phyloP scores from a whole-genome alignment of 306 rosid genomes.

The Herpetospermum pedunculosum region DNA sequence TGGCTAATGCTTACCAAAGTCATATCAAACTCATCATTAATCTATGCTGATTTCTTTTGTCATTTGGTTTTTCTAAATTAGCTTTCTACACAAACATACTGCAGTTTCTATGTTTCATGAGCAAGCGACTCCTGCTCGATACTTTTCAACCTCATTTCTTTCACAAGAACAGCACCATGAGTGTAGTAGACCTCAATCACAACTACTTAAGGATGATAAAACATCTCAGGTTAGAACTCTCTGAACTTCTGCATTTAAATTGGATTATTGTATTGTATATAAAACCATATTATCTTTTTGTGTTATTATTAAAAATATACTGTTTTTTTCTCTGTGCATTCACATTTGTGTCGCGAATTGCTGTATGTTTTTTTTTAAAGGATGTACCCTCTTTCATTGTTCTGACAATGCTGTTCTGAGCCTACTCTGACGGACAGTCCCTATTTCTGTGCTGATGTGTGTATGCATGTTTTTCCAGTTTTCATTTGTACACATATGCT shows the following conservation, averaged over 20 bases:
- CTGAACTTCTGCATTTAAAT: neutral
- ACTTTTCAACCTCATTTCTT: slow-evolving; percentile 60
- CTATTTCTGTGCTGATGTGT: neutral
- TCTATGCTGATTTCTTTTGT: neutral
- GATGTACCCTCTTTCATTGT: neutral
- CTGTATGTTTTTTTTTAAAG: neutral
- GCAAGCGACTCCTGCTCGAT: slow-evolving; percentile 44
- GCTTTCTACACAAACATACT: neutral
- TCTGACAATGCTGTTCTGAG: no score
- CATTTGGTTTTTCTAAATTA: neutral
- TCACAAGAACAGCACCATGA: slow-evolving; percentile 75
- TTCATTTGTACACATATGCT: neutral
- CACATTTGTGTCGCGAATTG: neutral
- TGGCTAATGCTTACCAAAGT: neutral
- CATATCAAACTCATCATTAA: neutral
- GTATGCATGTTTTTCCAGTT: neutral
- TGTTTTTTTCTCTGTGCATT: neutral
- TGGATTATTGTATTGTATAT: neutral
- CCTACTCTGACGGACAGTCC: neutral
- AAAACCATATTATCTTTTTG: neutral
- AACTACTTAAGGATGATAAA: slow-evolving; percentile 41
- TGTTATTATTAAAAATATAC: no score
- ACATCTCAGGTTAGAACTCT: slow-evolving; percentile 43
- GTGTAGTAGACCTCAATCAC: slow-evolving; percentile 39
- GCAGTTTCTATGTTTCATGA: slow-evolving; percentile 50